These are phyloP conservation scores for Hydnomerulius pinastri DNA, from an alignment of 768 basidiomycete genomes.

Conservation along the genomic window DNA sequence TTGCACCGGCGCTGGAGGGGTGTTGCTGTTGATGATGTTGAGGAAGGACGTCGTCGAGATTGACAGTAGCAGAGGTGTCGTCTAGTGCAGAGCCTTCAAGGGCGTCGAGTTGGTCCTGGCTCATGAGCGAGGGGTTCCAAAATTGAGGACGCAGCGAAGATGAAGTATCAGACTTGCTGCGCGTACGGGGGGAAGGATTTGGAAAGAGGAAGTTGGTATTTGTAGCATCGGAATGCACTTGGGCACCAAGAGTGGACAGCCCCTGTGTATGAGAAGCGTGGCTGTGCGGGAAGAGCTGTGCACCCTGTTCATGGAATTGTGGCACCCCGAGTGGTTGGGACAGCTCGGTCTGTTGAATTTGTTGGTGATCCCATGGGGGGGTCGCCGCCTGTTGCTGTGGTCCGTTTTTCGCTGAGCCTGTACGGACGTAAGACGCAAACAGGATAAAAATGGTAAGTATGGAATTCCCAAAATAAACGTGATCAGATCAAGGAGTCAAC, in stretches of 20 bases:
- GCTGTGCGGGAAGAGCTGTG: constrained; percentile 37
- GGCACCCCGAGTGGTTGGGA: constrained; percentile 31
- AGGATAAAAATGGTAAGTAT: constrained; percentile 30
- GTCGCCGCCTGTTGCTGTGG: constrained; percentile 36
- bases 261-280: constrained; percentile 35
- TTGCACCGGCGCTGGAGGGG: constrained; percentile 21
- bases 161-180: constrained; percentile 64
- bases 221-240: constrained; percentile 36
- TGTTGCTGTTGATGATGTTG: constrained; percentile 31
- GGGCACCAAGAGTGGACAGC: constrained; percentile 36
- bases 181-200: constrained; percentile 40
- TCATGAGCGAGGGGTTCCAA: constrained; percentile 48
- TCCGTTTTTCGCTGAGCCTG: constrained; percentile 33
- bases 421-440: constrained; percentile 28
- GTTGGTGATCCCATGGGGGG: constrained; percentile 37
- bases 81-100: constrained; percentile 41
- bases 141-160: constrained; percentile 49
- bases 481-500: constrained; percentile 35
- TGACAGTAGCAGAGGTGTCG: constrained; percentile 34
- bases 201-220: constrained; percentile 42
- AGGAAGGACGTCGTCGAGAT: constrained; percentile 30
- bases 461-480: constrained; percentile 33
- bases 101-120: constrained; percentile 36
- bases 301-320: constrained; percentile 27
- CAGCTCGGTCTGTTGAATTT: constrained; percentile 37